A percentile compares a stretch with the other conserved stretches of the same genome.
phyloP scores from a whole-genome alignment of 257 asterid genomes.

The Solanum sitiens region DNA sequence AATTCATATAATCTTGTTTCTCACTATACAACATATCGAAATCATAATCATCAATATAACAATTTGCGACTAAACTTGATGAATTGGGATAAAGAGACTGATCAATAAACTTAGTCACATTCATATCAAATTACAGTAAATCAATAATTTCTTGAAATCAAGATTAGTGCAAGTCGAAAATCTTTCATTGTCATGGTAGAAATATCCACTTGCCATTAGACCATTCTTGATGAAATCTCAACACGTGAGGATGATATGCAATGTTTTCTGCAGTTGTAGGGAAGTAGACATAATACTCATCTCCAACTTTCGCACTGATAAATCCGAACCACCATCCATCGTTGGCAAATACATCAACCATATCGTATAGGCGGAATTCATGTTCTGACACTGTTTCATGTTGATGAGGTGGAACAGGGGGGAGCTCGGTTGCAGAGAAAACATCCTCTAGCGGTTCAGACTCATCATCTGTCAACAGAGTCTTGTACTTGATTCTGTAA shows the following conservation, averaged over 20 bases:
- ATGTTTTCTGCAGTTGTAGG: too few relatives aligned
- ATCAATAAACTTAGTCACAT: background rate
- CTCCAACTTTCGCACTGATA: too few relatives aligned
- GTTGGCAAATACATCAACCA: too few relatives aligned
- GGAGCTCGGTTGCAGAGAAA: background rate
- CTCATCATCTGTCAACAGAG: background rate
- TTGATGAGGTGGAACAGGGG: background rate
- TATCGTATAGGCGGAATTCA: background rate
- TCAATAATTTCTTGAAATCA: background rate
- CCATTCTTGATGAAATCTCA: conserved; percentile 10
- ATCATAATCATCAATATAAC: background rate
- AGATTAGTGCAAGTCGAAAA: background rate
- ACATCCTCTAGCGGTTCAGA: background rate
- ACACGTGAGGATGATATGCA: background rate
- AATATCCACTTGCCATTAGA: background rate
- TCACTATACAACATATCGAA: background rate
- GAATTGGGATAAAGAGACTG: background rate
- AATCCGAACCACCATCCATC: too few relatives aligned
- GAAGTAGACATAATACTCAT: too few relatives aligned
- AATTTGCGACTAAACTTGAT: background rate
- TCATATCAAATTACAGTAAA: background rate
- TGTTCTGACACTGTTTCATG: background rate
- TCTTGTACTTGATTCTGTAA: background rate
- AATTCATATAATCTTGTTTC: background rate
- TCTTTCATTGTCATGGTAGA: background rate